These are phyloP conservation scores for Pichia eremophila DNA, from an alignment of 805 yeast genomes.

Conservation along the genomic window DNA sequence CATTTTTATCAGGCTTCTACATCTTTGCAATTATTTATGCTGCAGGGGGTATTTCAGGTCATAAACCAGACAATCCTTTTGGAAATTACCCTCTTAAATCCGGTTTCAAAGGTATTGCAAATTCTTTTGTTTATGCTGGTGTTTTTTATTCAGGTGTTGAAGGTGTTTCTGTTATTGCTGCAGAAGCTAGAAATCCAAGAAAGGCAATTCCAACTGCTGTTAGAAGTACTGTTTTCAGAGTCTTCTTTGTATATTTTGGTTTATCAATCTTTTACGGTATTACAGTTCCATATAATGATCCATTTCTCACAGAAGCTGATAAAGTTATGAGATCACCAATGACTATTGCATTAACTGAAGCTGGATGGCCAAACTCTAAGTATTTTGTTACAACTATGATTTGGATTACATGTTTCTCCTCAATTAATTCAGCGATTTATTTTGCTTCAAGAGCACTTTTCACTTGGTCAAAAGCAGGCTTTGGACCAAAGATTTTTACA, in stretches of 20 bases:
- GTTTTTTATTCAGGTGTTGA: conserved; percentile 22
- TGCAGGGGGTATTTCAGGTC: conserved; percentile 31
- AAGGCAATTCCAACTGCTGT: conserved; percentile 51
- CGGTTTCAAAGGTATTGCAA: conserved; percentile 21
- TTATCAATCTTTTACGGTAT: conserved; percentile 48
- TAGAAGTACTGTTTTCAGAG: conserved; percentile 48
- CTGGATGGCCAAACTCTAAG: conserved; percentile 43
- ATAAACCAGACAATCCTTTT: conserved; percentile 28
- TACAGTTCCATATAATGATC: conserved; percentile 48
- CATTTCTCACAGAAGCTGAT: conserved; percentile 30
- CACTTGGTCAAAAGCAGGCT: conserved; percentile 54
- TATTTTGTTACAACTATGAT: conserved; percentile 56
- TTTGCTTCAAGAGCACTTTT: conserved; percentile 62
- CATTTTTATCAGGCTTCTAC: conserved; percentile 41
- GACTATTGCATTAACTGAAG: conserved; percentile 38
- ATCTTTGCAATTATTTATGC: conserved; percentile 38
- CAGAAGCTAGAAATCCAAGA: conserved; percentile 51
- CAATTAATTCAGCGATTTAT: conserved; percentile 61
- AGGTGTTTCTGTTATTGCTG: conserved; percentile 40
- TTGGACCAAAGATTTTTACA: conserved; percentile 32
- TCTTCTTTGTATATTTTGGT: conserved; percentile 43
- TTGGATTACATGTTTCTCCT: conserved; percentile 53
- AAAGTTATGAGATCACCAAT: conserved; percentile 39
- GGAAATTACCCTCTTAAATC: conserved; percentile 25
- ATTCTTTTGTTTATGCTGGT: conserved; percentile 17